Evolutionary conservation across 768 basidiomycete species (phyloP), one percentile per base, ranked within the genome.

Genomic region (Heimioporus sp.): DNA sequence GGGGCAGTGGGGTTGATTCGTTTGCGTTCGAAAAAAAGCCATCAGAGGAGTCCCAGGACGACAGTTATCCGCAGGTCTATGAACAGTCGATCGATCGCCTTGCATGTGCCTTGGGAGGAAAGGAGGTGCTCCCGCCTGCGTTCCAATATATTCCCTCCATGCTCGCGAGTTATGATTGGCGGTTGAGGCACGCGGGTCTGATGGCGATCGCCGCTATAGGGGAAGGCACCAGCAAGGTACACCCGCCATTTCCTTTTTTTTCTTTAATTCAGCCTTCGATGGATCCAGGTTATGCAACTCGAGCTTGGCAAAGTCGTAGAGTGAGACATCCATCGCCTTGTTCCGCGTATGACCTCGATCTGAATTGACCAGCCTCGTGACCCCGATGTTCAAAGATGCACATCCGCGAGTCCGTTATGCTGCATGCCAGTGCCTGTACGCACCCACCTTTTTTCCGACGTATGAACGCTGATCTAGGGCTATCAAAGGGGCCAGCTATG

Each of bases 181-280:
- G 89, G 47, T 78, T 83, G 24, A 76, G 92, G 28, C 91, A 95
- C 60, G 91, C 90, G 0, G 92, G 88, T 11, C 71, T 95, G 21
- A 90, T 92, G 81, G 90, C 90, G 0, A 87, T 96, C 51, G 90
- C 90, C 0, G 81, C 86, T 0, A 86, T 94, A 46, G 90, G 83
- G 0, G 92, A 94, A 68, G 92, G 92, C 2, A 90, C 89, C 0
- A 82, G 80, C 35, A 86, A 84, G 73, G 83, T 85, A 41, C 20
- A 66, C 57, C 15, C 37, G 10, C 20, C 9, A 11, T 10, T 13
- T 21, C 11, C 19, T 7, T 41, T 34, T n/a, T 36, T 43, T 34
- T 43, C 49, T 46, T 16, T 35, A 35, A 48, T 37, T 50, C 35
- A 19, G 47, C 39, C 28, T 31, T 43, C 48, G 7, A 12, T 16